phyloP scores from a whole-genome alignment of 345 rosid species.

The Microthlaspi erraticum region DNA sequence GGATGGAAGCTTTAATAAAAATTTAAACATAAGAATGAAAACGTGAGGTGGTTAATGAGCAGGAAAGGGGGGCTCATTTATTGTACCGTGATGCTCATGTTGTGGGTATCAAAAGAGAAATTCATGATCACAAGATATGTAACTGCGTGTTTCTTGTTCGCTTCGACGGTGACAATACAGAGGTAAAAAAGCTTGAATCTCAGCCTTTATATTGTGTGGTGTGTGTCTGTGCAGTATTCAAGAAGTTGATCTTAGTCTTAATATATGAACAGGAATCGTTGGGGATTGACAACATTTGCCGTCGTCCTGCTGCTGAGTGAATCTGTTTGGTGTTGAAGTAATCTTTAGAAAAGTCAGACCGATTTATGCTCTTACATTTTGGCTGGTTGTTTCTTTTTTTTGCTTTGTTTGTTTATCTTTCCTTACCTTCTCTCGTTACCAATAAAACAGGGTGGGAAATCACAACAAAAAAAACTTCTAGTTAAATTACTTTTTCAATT shows the following conservation, averaged over 20 bases:
- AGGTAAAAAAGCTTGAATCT: conserved; percentile 51
- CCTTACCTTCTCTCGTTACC: conserved; percentile 12
- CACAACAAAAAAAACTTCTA: too few relatives aligned
- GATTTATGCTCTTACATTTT: neutral
- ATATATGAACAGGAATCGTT: conserved; percentile 36
- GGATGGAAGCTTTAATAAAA: neutral
- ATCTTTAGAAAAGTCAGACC: conserved; percentile 6
- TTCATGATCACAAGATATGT: conserved; percentile 57
- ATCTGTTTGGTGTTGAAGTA: neutral
- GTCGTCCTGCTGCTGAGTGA: conserved; percentile 25
- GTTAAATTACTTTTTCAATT: too few relatives aligned
- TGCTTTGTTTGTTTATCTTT: conserved; percentile 5
- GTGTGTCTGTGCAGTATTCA: conserved; percentile 17
- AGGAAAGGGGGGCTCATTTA: conserved; percentile 66
- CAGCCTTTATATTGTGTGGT: conserved; percentile 12
- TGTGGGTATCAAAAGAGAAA: conserved; percentile 55
- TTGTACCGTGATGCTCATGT: conserved; percentile 73
- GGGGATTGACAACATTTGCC: conserved; percentile 40
- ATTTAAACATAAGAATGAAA: neutral
- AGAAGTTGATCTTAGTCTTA: neutral
- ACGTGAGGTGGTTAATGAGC: conserved; percentile 35
- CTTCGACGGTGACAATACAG: conserved; percentile 53
- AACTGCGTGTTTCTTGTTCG: conserved; percentile 65
- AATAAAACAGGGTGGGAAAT: neutral
- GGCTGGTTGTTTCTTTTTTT: conserved; percentile 26